Evolutionary conservation across 176 grass and related monocot genomes (phyloP), one percentile per base, ranked within the genome.

Genomic region (Puccinellia tenuiflora): DNA sequence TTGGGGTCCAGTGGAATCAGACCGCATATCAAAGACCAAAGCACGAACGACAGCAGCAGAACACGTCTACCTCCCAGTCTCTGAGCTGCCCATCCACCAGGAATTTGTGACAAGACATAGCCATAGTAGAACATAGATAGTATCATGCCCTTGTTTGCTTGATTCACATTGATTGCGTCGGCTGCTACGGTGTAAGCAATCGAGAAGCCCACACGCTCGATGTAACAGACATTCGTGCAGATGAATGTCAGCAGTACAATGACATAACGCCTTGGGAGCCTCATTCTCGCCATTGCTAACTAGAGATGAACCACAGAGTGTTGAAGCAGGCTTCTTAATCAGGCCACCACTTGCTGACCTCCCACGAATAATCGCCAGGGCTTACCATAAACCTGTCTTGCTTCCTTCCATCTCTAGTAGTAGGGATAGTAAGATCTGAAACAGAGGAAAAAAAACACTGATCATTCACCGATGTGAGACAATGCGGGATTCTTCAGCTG

Each of bases 271-370:
- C 45, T 73, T 30, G 69, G 43, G 42, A 73, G 1, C 69, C 48
- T 73, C 69, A 73, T 73, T 30, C 42, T 73, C 42, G 3, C 7
- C 69, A 73, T 70, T 9, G 21, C 82, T 43, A n/a, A 37, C 21
- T 21, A 26, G 59, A 87, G 66, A 75, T 56, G 67, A 65, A 84
- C 8, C 67, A 74, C 24, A 0, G 15, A 13, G 39, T 79, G 22
- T 2, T 66, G 21, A 15, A 54, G 21, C 20, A 79, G 47, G 68
- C 79, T 60, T 66, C n/a, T 46, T 13, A 90, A 77, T 79, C 65
- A 86, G 74, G 84, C 67, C 66, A 52, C 65, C 57, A 83, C 84
- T 79, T 86, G 66, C 67, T 83, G 56, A 79, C 74, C 74, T 57
- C 79, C 79, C 88, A 90, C 45, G 56, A 78, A 67, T 66, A 81